Percentiles rank a stretch among this genome's conserved stretches.
phyloP scores from a whole-genome alignment of 2,329 filamentous ascomycete genomes.

The Fusarium temperatum region DNA sequence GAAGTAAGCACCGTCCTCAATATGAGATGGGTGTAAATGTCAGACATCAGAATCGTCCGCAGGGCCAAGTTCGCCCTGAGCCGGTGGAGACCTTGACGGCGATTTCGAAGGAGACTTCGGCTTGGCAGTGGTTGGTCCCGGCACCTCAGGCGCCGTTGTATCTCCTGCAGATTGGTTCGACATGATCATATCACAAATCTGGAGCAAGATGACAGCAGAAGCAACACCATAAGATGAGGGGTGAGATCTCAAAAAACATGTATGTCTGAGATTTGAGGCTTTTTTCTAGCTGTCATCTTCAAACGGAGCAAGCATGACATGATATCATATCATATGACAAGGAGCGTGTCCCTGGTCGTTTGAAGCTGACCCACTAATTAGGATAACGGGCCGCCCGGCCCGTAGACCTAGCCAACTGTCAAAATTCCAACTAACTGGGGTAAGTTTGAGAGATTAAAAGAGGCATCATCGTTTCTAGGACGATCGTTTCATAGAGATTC shows the following conservation, averaged over 20 bases:
- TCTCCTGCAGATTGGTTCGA: background rate
- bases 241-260: too few relatives aligned
- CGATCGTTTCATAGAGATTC: rapidly evolving
- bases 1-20: rapidly evolving
- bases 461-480: background rate
- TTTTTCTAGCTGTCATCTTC: background rate
- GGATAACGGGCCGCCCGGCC: background rate
- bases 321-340: background rate
- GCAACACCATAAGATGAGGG: background rate
- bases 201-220: rapidly evolving
- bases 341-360: background rate
- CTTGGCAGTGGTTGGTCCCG: rapidly evolving
- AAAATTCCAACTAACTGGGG: too few relatives aligned
- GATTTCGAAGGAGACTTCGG: background rate
- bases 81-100: rapidly evolving
- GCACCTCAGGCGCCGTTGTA: rapidly evolving
- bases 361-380: background rate
- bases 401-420: background rate
- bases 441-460: too few relatives aligned
- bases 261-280: background rate
- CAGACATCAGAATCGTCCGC: background rate
- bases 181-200: background rate
- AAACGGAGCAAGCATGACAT: background rate
- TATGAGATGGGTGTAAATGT: rapidly evolving
- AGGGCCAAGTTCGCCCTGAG: background rate